Base-by-base conservation (phyloP, 257 asterid species). In the Solanum arcanum region DNA sequence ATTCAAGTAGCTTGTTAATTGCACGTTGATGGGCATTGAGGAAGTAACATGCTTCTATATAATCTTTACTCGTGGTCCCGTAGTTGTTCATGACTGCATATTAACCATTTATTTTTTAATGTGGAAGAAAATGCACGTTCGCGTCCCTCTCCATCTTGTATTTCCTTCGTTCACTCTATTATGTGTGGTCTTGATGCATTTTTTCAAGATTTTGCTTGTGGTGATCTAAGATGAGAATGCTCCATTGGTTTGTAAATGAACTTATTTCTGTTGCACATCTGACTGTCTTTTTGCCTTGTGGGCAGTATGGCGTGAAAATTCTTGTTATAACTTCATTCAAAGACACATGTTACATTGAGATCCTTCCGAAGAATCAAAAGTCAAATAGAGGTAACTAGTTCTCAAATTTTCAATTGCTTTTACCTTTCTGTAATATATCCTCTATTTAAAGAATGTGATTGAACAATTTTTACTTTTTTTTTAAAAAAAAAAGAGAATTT, bases 301-400 rank as follows among this genome's bases (percentile, higher is more conserved):
- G 3, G 87, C 98, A 97, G 99, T 96, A 95, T 89, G 99, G 99
- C 18, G 93, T 97, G 90, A 94, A 92, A 91, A 94, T 97, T 86
- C 89, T 95, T 59, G 95, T 97, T 60, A 87, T 96, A 52, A 97
- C 99, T 75, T 97, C 99, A 80, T 97, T 93, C 88, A 97, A 92
- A 90, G 98, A 96, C 88, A 97, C 98, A 47, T 94, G 98, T 94
- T 97, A 93, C 91, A 94, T 96, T 56, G 99, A 97, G 97, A 97
- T 96, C 90, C 98, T 97, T 86, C 99, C 98, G 9, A 92, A 91
- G 90, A 90, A 84, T 86, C 96, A 93, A 52, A 95, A 95, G 90
- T 95, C 99, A 20, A 93, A 95, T 88, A 89, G 97, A 97, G 99
- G 99, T 96, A 85, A 86, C 33, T 52, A 80, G 27, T 29, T 80